Percentiles rank a stretch among this genome's conserved stretches.
Conservation (phyloP, 1,284 basidiomycete genomes). For the Boletus nobilissimus region DNA sequence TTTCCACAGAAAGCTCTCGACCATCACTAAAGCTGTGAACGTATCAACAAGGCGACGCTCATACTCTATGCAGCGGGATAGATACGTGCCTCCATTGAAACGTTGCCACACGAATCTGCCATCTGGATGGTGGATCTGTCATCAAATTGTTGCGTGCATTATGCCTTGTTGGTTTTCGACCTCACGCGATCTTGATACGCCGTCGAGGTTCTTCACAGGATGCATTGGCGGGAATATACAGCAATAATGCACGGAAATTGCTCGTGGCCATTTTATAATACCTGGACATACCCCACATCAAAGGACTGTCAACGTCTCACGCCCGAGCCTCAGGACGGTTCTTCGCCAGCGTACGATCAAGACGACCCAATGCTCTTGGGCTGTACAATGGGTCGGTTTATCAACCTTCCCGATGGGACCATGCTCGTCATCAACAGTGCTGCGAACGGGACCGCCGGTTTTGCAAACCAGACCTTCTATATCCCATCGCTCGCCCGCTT, state of each 20-base stretch:
- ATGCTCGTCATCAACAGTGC: slow-evolving; percentile 84
- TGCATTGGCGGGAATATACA: too few species aligned
- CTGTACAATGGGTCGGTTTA: slow-evolving; percentile 88
- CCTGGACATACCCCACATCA: slow-evolving; percentile 70
- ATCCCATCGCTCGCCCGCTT: slow-evolving; percentile 52
- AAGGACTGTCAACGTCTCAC: slow-evolving; percentile 77
- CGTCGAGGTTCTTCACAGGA: too few species aligned
- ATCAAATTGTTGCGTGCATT: too few species aligned
- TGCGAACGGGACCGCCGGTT: slow-evolving; percentile 75
- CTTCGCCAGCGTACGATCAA: slow-evolving; percentile 62
- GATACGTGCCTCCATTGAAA: neutral
- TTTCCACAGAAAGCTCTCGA: too few species aligned
- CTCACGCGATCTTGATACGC: too few species aligned
- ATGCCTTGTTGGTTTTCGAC: too few species aligned
- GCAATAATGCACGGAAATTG: slow-evolving; percentile 76
- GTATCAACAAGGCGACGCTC: too few species aligned
- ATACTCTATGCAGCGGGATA: too few species aligned
- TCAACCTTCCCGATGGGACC: slow-evolving; percentile 81
- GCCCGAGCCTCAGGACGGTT: slow-evolving; percentile 77
- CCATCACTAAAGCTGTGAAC: too few species aligned
- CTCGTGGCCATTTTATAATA: slow-evolving; percentile 70
- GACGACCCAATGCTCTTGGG: slow-evolving; percentile 80
- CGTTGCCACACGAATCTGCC: neutral
- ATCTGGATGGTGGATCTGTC: neutral
- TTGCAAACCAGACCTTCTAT: slow-evolving; percentile 57